Base-by-base conservation (phyloP, 2,329 filamentous ascomycete genomes). In the Gaeumannomyces tritici region DNA sequence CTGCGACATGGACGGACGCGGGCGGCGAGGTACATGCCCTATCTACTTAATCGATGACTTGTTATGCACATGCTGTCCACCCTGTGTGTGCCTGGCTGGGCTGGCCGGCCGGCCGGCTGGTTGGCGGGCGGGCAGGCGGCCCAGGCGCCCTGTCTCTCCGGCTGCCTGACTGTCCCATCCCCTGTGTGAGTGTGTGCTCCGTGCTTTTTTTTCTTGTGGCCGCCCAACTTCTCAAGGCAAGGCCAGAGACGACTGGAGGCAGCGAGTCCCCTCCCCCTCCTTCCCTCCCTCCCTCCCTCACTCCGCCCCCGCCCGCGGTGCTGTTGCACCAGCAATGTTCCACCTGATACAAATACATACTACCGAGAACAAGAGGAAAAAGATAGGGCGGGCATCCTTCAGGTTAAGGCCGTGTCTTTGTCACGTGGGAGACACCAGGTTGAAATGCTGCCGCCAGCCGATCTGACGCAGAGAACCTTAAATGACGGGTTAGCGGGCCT, bases 351-450 rank as follows among this genome's bases (percentile, higher is more conserved):
- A 28, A 33, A 9, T 33, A 6, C 12, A 8, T 1, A 8, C 6
- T 12, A 1, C 12, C 31, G 12, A 12, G 31, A 12, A 33, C 9
- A 33, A 9, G 8, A 33, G 31, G 12, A 9, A 56, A 56, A 27
- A 21, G 15, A 28, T 3, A 55, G n/a, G 54, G 54, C 18, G 15
- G 13, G 13, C 35, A 42, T 26, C 7, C 18, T 15, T 42, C 35
- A 18, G 35, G 35, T n/a, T 21, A 24, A 8, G 42, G 21, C 42
- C 21, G 21, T 51, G 54, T 55, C 12, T 55, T 35, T 24, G 56
- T 58, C 56, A 58, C 56, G 56, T 58, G 56, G 56, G 56, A 58
- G 28, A 58, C 56, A 58, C 31, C 56, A 58, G 21, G 21, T 13
- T 18, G 12, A 26, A 56, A 27, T 58, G 56, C 56, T 58, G 56